Evolutionary conservation across 2,329 filamentous ascomycete genomes (phyloP), one percentile per base, ranked within the genome.

Genomic region (Ceratocystis cubensis): DNA sequence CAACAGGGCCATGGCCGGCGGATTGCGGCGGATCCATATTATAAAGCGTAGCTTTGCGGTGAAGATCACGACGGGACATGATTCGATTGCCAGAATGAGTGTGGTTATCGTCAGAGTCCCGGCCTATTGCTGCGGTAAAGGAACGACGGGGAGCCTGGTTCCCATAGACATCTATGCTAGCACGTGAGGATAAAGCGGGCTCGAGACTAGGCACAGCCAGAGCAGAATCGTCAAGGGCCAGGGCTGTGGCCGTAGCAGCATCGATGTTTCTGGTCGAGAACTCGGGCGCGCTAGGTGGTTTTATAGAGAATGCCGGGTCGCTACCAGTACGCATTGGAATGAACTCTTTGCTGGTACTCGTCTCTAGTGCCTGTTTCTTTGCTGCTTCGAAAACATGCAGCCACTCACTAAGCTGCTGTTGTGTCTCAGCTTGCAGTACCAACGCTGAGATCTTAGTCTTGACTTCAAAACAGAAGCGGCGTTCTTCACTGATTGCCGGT

Each of bases 391-490:
- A 96, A 0, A 93, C 87, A 70, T 89, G 85, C 66, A 99, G 85
- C 94, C 94, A 99, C 72, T 96, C 89, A 67, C 89, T 91, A n/a
- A 99, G 82, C 73, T 97, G 90, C 63, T 79, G 80, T 74, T 99
- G 94, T 0, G 91, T 96, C 74, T 99, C 94, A 3, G 93, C 89
- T 76, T 99, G 94, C 2, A 99, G 80, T 68, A 96, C 79, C 69
- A 96, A 86, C 63, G 87, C 94, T 69, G 89, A 89, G 72, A 90
- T 96, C 75, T 96, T 99, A 1, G 94, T 99, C 79, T 97, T 99
- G 72, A 99, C 88, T 76, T 99, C 94, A 72, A 99, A 96, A 74
- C 94, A 97, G 76, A 97, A 99, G 17, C 94, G 84, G 48, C 94
- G 85, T 72, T 99, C 94, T 76, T 99, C 94, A 70, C 90, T 87